Percentiles rank a stretch among this genome's conserved stretches.
phyloP scores from a whole-genome alignment of 1,139 yeast genomes.

The Blastobotrys malaysiensis region DNA sequence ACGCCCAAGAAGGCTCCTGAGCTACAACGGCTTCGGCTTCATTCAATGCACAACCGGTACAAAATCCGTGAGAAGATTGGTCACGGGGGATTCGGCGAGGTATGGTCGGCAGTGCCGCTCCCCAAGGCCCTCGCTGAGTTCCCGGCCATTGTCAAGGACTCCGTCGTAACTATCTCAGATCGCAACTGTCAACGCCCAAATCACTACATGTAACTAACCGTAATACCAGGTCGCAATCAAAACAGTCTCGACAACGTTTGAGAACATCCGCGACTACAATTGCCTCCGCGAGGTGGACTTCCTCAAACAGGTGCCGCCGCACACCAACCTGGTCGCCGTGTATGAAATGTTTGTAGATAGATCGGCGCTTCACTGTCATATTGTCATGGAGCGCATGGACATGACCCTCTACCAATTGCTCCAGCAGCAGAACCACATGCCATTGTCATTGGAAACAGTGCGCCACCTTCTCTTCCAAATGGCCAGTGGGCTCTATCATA shows the following conservation, averaged over 20 bases:
- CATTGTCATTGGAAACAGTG: constrained; percentile 54
- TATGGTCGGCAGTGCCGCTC: constrained; percentile 46
- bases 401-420: constrained; percentile 63
- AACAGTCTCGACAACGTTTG: constrained; percentile 57
- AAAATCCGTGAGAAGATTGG: constrained; percentile 54
- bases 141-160: background rate
- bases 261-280: constrained; percentile 50
- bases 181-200: background rate
- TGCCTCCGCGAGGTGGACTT: constrained; percentile 71
- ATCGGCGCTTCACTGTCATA: constrained; percentile 53
- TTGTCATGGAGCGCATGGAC: constrained; percentile 86
- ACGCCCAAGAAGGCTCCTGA: background rate
- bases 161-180: background rate
- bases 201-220: constrained; percentile 14
- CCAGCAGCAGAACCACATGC: constrained; percentile 39
- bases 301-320: constrained; percentile 64
- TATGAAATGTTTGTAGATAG: constrained; percentile 75
- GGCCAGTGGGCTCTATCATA: constrained; percentile 71
- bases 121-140: constrained; percentile 1
- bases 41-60: constrained; percentile 39
- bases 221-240: constrained; percentile 64
- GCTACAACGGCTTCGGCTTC: constrained; percentile 11
- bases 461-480: constrained; percentile 63
- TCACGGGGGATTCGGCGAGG: constrained; percentile 74
- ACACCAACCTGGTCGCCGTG: constrained; percentile 64